phyloP scores from a whole-genome alignment of 2,329 filamentous ascomycete genomes.

The Pyrenophora teres region DNA sequence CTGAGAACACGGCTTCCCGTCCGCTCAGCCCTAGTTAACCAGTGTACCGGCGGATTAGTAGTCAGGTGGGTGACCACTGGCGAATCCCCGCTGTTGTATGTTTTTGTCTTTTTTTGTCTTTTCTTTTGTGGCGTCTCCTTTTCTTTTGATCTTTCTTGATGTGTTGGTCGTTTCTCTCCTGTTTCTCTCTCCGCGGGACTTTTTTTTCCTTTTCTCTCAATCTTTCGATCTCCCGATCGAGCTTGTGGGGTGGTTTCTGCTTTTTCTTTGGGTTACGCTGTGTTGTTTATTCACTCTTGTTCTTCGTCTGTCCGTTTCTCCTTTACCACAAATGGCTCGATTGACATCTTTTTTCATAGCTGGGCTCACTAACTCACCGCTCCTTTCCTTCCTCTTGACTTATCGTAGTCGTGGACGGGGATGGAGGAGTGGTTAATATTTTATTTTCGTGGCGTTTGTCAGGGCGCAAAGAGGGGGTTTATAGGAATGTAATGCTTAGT shows the following conservation, averaged over 20 bases:
- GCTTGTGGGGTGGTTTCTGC: no score
- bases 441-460: background rate
- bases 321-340: background rate
- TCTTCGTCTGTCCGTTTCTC: background rate
- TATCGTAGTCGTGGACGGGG: no score
- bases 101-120: no score
- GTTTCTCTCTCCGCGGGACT: background rate
- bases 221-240: background rate
- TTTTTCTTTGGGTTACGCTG: no score
- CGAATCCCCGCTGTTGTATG: background rate
- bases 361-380: background rate
- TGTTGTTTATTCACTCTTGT: background rate
- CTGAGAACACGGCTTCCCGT: background rate
- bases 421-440: background rate
- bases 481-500: no score
- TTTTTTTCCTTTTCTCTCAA: background rate
- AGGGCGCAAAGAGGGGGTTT: background rate
- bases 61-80: background rate
- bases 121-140: no score
- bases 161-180: no score
- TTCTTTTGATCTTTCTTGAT: no score
- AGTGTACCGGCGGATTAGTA: constrained; percentile 1
- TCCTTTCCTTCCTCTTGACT: no score
- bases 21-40: background rate
- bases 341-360: background rate